These are phyloP conservation scores for Pisolithus orientalis DNA, from an alignment of 768 basidiomycete genomes.

Conservation along the genomic window DNA sequence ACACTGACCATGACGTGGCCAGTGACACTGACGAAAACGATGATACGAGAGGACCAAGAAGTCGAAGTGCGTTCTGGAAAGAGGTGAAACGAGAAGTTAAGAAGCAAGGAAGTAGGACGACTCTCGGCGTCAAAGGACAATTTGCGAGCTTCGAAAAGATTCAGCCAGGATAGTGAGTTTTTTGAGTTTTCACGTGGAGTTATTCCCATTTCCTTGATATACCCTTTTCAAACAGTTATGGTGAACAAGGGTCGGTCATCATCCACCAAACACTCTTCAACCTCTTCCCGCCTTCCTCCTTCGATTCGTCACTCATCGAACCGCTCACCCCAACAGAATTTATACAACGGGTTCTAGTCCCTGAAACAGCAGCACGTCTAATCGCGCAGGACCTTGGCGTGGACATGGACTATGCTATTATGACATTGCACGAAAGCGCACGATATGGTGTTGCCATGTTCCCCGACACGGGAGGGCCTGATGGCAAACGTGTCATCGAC, in stretches of 20 bases:
- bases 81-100: constrained; percentile 59
- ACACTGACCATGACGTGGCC: constrained; percentile 11
- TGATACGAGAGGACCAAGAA: constrained; percentile 23
- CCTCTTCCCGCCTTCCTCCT: constrained; percentile 60
- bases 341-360: constrained; percentile 79
- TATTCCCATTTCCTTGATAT: not conserved
- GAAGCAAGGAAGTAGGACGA: constrained; percentile 57
- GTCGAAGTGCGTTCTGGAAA: constrained; percentile 59
- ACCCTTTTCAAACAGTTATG: constrained; percentile 51
- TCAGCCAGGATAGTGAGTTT: constrained; percentile 84
- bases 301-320: constrained; percentile 45
- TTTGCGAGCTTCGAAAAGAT: constrained; percentile 75
- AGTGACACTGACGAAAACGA: constrained; percentile 2
- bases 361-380: constrained; percentile 78
- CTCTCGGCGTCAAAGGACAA: constrained; percentile 65
- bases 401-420: constrained; percentile 41
- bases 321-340: constrained; percentile 76
- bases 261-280: constrained; percentile 72
- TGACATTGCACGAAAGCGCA: constrained; percentile 66
- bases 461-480: constrained; percentile 40
- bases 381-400: constrained; percentile 70
- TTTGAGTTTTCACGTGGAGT: not conserved
- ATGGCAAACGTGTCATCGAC: constrained; percentile 23
- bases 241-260: constrained; percentile 76
- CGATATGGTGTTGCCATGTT: constrained; percentile 86